Conservation (phyloP, 257 asterid genomes). For the Haberlea rhodopensis region DNA sequence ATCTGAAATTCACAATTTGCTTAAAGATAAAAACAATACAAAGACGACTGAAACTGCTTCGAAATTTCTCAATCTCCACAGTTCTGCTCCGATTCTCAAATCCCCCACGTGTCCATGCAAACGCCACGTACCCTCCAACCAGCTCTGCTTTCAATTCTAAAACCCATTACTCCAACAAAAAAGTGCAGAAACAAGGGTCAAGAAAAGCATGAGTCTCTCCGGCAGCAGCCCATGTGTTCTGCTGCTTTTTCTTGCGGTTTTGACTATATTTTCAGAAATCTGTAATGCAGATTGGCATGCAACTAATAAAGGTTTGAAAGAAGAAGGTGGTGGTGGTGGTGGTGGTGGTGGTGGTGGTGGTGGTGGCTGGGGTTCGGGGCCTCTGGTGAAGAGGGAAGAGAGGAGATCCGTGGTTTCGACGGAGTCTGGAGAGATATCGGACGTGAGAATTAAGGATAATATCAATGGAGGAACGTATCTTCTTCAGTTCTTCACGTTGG, state of each 20-base stretch:
- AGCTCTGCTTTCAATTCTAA: constrained; percentile 2
- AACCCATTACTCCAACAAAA: background rate
- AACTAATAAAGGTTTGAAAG: background rate
- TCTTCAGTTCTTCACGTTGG: constrained; percentile 78
- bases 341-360: too few relatives aligned
- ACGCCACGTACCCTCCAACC: constrained; percentile 54
- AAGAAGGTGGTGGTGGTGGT: constrained; percentile 22
- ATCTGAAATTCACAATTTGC: background rate
- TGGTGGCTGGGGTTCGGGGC: constrained; percentile 27
- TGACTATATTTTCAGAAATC: background rate
- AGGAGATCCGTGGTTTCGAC: constrained; percentile 40
- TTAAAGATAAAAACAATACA: too few relatives aligned
- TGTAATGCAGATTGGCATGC: background rate
- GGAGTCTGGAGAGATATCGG: constrained; percentile 65
- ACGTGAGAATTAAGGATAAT: constrained; percentile 39
- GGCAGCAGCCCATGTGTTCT: background rate
- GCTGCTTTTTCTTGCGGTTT: background rate
- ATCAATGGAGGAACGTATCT: constrained; percentile 42
- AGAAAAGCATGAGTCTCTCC: background rate
- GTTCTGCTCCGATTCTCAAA: background rate
- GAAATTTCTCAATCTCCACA: background rate
- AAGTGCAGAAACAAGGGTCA: background rate
- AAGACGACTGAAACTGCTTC: background rate
- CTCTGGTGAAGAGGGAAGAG: constrained; percentile 42
- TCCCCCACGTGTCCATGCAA: constrained; percentile 41